These are phyloP conservation scores for Xylaria curta DNA, from an alignment of 495 filamentous ascomycete species.

Conservation along the genomic window DNA sequence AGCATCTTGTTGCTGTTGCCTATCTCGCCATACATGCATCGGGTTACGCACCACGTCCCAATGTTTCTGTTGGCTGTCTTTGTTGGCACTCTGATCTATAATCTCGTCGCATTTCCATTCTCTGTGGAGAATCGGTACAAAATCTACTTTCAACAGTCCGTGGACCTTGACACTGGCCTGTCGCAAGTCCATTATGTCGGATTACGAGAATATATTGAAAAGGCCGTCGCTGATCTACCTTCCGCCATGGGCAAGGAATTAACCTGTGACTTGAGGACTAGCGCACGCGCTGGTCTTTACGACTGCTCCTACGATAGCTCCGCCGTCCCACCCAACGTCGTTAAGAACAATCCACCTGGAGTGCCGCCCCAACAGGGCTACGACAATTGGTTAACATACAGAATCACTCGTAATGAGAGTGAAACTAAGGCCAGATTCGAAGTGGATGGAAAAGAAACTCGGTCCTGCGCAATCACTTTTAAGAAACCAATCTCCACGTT, in stretches of 20 bases:
- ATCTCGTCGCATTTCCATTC: slow-evolving; percentile 88
- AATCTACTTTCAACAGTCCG: slow-evolving; percentile 80
- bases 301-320: slow-evolving; percentile 75
- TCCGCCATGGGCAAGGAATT: slow-evolving; percentile 68
- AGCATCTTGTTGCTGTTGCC: slow-evolving; percentile 79
- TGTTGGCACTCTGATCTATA: slow-evolving; percentile 81
- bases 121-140: slow-evolving; percentile 79
- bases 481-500: slow-evolving; percentile 66
- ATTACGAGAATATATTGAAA: slow-evolving; percentile 71
- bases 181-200: slow-evolving; percentile 75
- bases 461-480: slow-evolving; percentile 73
- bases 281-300: slow-evolving; percentile 51
- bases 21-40: slow-evolving; percentile 82
- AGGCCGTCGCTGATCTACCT: slow-evolving; percentile 71
- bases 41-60: slow-evolving; percentile 83
- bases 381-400: slow-evolving; percentile 67
- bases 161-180: slow-evolving; percentile 75
- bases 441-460: slow-evolving; percentile 69
- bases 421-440: slow-evolving; percentile 60
- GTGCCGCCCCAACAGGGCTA: slow-evolving; percentile 55
- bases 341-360: slow-evolving; percentile 46
- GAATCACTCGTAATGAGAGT: slow-evolving; percentile 53
- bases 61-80: slow-evolving; percentile 76
- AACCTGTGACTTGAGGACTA: slow-evolving; percentile 52
- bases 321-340: slow-evolving; percentile 62